Conservation (phyloP, 768 basidiomycete genomes). For the Ephemerocybe angulata region DNA sequence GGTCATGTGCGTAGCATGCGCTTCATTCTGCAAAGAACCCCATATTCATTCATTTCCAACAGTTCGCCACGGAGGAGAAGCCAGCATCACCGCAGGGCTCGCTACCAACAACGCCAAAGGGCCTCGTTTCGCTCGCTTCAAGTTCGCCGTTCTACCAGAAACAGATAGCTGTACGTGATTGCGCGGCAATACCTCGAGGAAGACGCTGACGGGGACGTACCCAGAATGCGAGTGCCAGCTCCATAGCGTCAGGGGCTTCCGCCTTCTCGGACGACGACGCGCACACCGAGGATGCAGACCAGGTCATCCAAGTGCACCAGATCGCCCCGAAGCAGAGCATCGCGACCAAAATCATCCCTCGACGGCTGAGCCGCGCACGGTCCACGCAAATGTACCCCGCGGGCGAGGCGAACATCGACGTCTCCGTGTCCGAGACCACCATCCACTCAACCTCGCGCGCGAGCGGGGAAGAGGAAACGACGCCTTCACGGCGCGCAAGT, state of each 20-base stretch:
- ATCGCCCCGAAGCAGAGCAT: constrained; percentile 42
- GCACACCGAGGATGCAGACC: constrained; percentile 39
- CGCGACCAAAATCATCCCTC: constrained; percentile 43
- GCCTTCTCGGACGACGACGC: constrained; percentile 31
- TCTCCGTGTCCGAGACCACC: constrained; percentile 47
- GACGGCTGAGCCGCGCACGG: constrained; percentile 40
- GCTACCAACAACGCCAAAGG: constrained; percentile 29
- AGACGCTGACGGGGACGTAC: constrained; percentile 2
- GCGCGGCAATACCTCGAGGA: not conserved
- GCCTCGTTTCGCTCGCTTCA: constrained; percentile 35
- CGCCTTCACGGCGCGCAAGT: constrained; percentile 22
- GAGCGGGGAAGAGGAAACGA: constrained; percentile 16
- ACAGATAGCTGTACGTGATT: constrained; percentile 36
- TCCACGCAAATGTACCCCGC: constrained; percentile 35
- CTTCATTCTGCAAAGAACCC: no score
- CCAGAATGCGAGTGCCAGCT: constrained; percentile 44
- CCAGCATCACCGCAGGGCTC: not conserved
- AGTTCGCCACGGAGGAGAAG: not conserved
- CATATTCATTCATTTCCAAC: no score
- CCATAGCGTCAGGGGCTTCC: constrained; percentile 40
- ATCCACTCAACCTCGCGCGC: constrained; percentile 27
- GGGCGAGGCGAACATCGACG: constrained; percentile 38
- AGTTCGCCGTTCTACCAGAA: constrained; percentile 46
- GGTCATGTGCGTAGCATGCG: constrained; percentile 45
- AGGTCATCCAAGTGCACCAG: constrained; percentile 47